Evolutionary conservation across 768 basidiomycete genomes (phyloP).

Genomic region (Harrya chromipes): DNA sequence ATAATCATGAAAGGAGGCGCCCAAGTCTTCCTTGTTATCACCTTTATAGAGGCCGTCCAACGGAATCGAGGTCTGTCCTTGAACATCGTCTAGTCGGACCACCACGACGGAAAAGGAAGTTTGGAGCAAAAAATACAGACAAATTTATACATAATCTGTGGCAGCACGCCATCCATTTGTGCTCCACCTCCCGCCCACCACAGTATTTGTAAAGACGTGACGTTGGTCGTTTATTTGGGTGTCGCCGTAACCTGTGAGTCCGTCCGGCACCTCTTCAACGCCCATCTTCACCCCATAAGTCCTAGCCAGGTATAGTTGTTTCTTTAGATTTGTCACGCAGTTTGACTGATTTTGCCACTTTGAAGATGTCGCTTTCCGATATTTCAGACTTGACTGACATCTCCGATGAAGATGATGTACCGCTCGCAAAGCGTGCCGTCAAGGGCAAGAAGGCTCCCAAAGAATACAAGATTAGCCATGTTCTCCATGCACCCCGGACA

Average conservation of each 20-base stretch:
- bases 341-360: background rate
- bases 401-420: slow-evolving; percentile 37
- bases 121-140: slow-evolving; percentile 7
- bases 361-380: slow-evolving; percentile 37
- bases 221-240: no score
- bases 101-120: slow-evolving; percentile 16
- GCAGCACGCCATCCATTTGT: no score
- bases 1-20: background rate
- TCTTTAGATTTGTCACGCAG: background rate
- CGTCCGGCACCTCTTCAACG: background rate
- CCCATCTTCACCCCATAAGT: background rate
- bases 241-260: background rate
- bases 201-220: no score
- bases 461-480: slow-evolving; percentile 31
- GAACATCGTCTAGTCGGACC: background rate
- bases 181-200: no score
- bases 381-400: slow-evolving; percentile 48
- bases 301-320: background rate
- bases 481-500: slow-evolving; percentile 38
- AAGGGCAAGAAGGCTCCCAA: slow-evolving; percentile 22
- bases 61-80: background rate
- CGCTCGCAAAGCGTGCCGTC: slow-evolving; percentile 21
- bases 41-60: background rate
- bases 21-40: background rate
- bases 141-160: slow-evolving; percentile 15